Evolutionary conservation across 306 rosid genomes (phyloP), one percentile per base, ranked within the genome.

Genomic region (Urtica urens): DNA sequence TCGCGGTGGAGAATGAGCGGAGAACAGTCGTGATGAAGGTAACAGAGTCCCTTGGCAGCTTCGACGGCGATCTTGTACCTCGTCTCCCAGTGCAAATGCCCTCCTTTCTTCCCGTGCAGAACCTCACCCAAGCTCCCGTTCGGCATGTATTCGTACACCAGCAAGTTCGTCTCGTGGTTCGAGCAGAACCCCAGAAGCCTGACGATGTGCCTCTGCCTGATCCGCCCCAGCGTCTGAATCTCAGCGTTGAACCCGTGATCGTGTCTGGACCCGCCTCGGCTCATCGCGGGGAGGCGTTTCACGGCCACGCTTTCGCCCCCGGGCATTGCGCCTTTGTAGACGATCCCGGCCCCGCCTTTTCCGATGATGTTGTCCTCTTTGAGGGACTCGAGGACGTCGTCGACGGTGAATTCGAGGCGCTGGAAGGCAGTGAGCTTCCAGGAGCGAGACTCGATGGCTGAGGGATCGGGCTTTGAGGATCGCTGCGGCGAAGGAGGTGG

Each of bases 281-380:
- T 35, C 67, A 25, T 7, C 93, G 67, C 83, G 1, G 95, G 97
- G 19, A 88, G 81, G 58, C 97, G 77, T 64, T 88, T 88, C 30
- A 88, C 97, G 22, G 97, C 97, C 40, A 88, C 86, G 1, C 65
- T 66, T 2, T 81, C 97, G 22, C 93, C 87, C 33, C 63, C 72
- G 1, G 76, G 75, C 95, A 84, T 88, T 5, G 76, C 58, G 10
- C 95, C 97, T 29, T 88, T 88, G 64, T 88, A 88, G 11, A 88
- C 97, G 74, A 80, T 88, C 54, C 97, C 97, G n/a, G 97, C 97
- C 26, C 97, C 97, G 37, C 97, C 97, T 62, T 88, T 88, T 50
- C 97, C 97, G 19, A 88, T 88, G 7, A 88, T 88, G 61, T 84
- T 88, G 46, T 88, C 97, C 44, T 84, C 97, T 60, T 88, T 88